Percentiles rank a stretch among this genome's conserved stretches.
phyloP scores from a whole-genome alignment of 208 protist genomes.

The Leishmania guyanensis region DNA sequence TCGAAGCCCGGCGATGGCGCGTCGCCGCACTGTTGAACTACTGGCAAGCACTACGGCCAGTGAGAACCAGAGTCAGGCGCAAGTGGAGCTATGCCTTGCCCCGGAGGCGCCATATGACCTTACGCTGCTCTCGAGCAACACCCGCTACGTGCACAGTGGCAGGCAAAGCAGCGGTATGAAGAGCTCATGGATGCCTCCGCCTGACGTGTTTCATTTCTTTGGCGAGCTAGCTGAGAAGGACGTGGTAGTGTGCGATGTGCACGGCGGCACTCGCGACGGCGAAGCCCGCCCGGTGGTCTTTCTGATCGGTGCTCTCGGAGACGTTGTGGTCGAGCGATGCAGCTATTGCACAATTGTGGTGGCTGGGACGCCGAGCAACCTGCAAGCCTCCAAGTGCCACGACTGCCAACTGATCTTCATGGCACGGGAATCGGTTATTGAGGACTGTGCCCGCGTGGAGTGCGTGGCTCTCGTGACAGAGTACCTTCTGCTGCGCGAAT shows the following conservation, averaged over 20 bases:
- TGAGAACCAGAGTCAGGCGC: conserved; percentile 13
- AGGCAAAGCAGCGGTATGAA: conserved; percentile 17
- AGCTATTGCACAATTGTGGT: conserved; percentile 75
- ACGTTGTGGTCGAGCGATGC: conserved; percentile 68
- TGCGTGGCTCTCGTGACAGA: conserved; percentile 62
- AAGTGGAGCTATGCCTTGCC: conserved; percentile 26
- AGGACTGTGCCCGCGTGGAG: conserved; percentile 44
- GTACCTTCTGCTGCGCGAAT: conserved; percentile 36
- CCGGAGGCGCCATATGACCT: conserved; percentile 73
- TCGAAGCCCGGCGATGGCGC: not conserved
- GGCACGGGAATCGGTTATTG: conserved; percentile 49
- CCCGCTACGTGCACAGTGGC: conserved; percentile 59
- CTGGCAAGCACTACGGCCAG: conserved; percentile 8
- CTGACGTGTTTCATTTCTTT: conserved; percentile 40
- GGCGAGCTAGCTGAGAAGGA: conserved; percentile 59
- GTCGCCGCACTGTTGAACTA: conserved; percentile 4
- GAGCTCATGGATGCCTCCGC: not conserved
- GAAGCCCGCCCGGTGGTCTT: conserved; percentile 55
- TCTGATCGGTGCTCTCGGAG: conserved; percentile 66
- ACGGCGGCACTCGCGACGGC: conserved; percentile 29
- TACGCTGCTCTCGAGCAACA: conserved; percentile 46
- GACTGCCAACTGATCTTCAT: conserved; percentile 55
- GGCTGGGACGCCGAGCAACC: conserved; percentile 46
- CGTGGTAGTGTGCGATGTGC: conserved; percentile 55
- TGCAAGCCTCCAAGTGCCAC: conserved; percentile 58